Percentiles rank a stretch among this genome's conserved stretches.
These are phyloP conservation scores for Saccharum officinarum DNA, from an alignment of 176 grass and related monocot species.

Conservation along the genomic window DNA sequence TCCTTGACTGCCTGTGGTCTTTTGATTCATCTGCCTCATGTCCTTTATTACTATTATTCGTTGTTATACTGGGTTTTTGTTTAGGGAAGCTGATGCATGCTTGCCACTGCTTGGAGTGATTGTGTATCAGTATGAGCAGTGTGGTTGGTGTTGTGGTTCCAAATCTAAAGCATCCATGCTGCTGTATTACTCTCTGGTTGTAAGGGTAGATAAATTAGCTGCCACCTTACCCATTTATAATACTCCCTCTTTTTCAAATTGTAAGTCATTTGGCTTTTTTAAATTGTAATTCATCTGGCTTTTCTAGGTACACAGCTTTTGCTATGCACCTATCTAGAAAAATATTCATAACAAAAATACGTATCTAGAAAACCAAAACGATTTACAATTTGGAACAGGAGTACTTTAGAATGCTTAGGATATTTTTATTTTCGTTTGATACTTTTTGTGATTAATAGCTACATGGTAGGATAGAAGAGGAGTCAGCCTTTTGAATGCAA, in stretches of 20 bases:
- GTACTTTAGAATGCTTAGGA: not conserved
- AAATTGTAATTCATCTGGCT: no score
- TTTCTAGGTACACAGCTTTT: not conserved
- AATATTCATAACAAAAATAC: no score
- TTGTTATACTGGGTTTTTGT: not conserved
- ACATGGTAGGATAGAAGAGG: not conserved
- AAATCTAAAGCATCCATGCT: not conserved
- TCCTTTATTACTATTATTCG: not conserved
- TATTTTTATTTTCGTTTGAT: not conserved
- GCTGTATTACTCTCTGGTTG: not conserved
- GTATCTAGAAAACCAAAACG: not conserved
- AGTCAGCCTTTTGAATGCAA: not conserved
- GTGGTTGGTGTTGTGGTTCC: not conserved
- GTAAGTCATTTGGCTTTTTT: not conserved
- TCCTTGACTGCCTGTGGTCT: not conserved
- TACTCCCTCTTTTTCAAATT: not conserved
- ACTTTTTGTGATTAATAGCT: not conserved
- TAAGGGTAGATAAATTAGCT: not conserved
- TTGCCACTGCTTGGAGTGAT: not conserved
- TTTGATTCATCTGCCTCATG: not conserved
- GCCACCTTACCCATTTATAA: not conserved
- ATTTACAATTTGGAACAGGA: not conserved
- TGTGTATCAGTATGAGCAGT: not conserved
- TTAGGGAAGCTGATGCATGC: not conserved
- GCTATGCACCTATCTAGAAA: not conserved